A percentile compares a stretch with the other conserved stretches of the same genome.
Conservation (phyloP, 805 yeast species). For the Candida fluviatilis region DNA sequence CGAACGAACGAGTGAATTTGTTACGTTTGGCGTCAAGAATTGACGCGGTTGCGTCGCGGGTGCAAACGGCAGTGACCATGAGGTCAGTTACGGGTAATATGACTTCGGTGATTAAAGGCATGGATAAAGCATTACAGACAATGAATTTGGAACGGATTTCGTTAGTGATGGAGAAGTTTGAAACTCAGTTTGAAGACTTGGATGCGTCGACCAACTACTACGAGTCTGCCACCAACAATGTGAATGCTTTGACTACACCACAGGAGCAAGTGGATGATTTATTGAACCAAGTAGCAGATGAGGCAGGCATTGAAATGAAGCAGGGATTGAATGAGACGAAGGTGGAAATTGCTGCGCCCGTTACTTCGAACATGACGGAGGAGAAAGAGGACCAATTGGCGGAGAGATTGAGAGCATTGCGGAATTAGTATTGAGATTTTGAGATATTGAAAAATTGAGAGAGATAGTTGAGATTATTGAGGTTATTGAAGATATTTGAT, state of each 20-base stretch:
- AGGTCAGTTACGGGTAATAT: conserved; percentile 89
- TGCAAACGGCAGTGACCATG: conserved; percentile 98
- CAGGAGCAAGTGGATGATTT: conserved; percentile 92
- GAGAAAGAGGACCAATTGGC: conserved; percentile 86
- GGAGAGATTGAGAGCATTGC: conserved; percentile 81
- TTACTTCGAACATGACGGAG: conserved; percentile 40
- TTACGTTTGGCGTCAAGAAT: conserved; percentile 81
- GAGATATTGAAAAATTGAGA: too few species aligned
- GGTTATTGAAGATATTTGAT: too few species aligned
- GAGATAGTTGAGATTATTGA: too few species aligned
- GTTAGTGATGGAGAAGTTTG: conserved; percentile 95
- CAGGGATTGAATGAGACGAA: conserved; percentile 74
- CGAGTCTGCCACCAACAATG: conserved; percentile 83
- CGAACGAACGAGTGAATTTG: conserved; percentile 78
- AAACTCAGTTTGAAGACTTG: conserved; percentile 90
- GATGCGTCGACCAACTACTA: conserved; percentile 93
- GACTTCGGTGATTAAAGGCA: conserved; percentile 89
- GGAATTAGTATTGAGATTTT: too few species aligned
- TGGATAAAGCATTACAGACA: conserved; percentile 93
- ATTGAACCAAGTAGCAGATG: conserved; percentile 92
- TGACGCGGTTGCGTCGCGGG: conserved; percentile 93
- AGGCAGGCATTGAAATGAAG: conserved; percentile 90
- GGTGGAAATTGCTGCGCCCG: conserved; percentile 41
- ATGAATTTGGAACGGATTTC: conserved; percentile 95
- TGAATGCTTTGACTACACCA: conserved; percentile 86